Evolutionary conservation across 305 asterid species (phyloP), one percentile per base, ranked within the genome.

Genomic region (Nicotiana rustica): DNA sequence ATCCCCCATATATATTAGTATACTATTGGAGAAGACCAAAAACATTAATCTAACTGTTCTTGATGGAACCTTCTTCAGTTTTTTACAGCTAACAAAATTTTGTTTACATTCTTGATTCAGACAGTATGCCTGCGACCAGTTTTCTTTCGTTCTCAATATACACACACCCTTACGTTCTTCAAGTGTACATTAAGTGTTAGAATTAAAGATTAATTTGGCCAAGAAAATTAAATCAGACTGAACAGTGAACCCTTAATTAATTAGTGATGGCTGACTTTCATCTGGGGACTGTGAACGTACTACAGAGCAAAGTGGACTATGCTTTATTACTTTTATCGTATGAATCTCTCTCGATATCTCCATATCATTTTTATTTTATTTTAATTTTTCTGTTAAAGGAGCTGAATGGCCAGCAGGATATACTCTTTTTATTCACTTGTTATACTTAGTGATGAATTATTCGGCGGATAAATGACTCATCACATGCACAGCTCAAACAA

Each of bases 51-150:
- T 57, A 4, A 77, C 21, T 70, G 52, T 61, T 77, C 6, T 62
- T 57, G 36, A 60, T 78, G 59, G 59, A 65, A 47, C 85, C 79
- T 83, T 44, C 73, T 10, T 10, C 13, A 44, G 6, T 47, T 62
- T 78, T 47, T 49, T 10, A 21, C 77, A 21, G 62, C 61, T 84
- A 5, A 25, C 82, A 78, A 60, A 36, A 3, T 18, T 2, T 17
- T 59, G 25, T n/a, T 59, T 9, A 19, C 9, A 19, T 61, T 61
- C 35, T 61, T 70, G 15, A 41, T 36, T 18, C 36, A 13, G 60
- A 61, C 44, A 55, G 60, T 75, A 36, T 5, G 41, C 41, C 7
- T 36, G 29, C 29, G 29, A 36, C 41, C 41, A 36, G 7, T 36
- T 36, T 36, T 36, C 41, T 25, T 25, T 25, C 29, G 29, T 25